phyloP scores from a whole-genome alignment of 2,329 filamentous ascomycete species.

The Colletotrichum sp. region DNA sequence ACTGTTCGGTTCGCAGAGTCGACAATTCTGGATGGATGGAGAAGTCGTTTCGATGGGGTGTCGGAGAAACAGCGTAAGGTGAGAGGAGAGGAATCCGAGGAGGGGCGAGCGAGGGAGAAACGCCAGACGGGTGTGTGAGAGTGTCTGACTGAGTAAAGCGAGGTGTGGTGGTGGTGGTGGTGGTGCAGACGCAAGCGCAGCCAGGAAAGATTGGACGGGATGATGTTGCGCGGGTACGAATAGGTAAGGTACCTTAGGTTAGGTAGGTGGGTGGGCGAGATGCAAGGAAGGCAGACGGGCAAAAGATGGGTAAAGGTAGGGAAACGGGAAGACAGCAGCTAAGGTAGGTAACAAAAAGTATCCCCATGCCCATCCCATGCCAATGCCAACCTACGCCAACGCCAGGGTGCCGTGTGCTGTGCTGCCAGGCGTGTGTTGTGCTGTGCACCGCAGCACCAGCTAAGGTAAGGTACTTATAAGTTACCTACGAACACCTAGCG shows the following conservation, averaged over 20 bases:
- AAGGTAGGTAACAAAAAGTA: background rate
- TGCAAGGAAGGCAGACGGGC: background rate
- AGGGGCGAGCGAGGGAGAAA: background rate
- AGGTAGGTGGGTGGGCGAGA: background rate
- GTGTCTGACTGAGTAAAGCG: slow-evolving; percentile 4
- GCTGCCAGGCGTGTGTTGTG: background rate
- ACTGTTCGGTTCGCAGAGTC: background rate
- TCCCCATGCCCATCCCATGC: background rate
- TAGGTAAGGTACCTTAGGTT: background rate
- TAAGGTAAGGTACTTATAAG: background rate
- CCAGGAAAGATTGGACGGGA: background rate
- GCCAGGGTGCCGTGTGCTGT: background rate
- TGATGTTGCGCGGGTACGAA: background rate
- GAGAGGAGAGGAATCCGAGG: background rate
- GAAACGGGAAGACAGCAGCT: background rate
- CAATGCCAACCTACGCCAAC: background rate
- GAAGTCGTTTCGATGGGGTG: background rate
- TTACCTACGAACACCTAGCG: background rate
- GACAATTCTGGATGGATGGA: background rate
- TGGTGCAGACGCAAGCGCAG: background rate
- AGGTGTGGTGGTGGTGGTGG: slow-evolving; percentile 2
- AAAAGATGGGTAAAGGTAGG: background rate
- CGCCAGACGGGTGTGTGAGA: background rate
- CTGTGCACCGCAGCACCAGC: background rate
- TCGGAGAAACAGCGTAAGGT: background rate